phyloP scores from a whole-genome alignment of 805 yeast genomes.

The Candida chauliodis region DNA sequence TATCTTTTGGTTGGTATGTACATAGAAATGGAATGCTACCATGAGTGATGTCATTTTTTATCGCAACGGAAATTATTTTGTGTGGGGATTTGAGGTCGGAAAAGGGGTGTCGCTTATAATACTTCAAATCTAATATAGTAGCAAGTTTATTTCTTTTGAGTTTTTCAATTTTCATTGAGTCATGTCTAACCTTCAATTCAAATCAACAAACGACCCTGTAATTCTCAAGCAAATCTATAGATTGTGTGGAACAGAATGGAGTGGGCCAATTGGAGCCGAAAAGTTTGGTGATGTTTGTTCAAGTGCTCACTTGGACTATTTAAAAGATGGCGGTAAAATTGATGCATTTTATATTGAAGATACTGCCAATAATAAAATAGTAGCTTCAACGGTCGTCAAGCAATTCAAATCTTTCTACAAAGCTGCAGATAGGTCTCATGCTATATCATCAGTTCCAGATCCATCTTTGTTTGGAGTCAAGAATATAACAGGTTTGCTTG shows the following conservation, averaged over 20 bases:
- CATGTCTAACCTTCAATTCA: slow-evolving; percentile 6
- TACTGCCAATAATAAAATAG: slow-evolving; percentile 16
- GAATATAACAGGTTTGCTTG: slow-evolving; percentile 22
- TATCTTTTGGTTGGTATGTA: no score
- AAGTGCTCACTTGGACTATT: slow-evolving; percentile 5
- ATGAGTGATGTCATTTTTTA: no score
- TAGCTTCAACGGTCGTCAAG: slow-evolving; percentile 21
- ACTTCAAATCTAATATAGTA: background rate
- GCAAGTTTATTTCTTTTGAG: no score
- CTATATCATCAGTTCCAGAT: slow-evolving; percentile 27
- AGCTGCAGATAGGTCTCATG: slow-evolving; percentile 21
- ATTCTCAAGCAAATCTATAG: slow-evolving; percentile 18
- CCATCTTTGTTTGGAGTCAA: slow-evolving; percentile 30
- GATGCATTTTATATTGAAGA: slow-evolving; percentile 26
- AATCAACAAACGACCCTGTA: slow-evolving; percentile 20
- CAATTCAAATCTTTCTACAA: slow-evolving; percentile 26
- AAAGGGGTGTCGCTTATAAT: no score
- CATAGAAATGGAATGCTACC: no score
- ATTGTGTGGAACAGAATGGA: slow-evolving; percentile 25
- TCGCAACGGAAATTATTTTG: no score
- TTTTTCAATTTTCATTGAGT: no score
- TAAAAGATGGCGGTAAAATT: slow-evolving; percentile 16
- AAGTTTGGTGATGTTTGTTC: slow-evolving; percentile 21
- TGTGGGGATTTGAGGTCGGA: no score
- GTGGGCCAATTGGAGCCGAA: slow-evolving; percentile 14